Evolutionary conservation across 2,329 filamentous ascomycete species (phyloP), one percentile per base, ranked within the genome.

Genomic region (Fonsecaea pugnacius): DNA sequence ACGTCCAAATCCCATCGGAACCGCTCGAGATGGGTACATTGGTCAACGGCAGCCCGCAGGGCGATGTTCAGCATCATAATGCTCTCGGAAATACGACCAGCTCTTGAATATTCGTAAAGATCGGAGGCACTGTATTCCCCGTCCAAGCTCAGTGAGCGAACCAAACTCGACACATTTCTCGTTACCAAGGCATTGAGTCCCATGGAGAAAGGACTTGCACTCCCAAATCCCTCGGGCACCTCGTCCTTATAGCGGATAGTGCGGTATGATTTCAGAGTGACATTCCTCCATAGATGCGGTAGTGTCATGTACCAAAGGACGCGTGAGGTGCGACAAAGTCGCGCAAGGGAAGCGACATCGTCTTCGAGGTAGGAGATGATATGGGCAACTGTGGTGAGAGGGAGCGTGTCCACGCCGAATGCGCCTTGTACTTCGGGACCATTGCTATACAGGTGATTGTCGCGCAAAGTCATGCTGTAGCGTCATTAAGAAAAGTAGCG

Each of bases 231-330:
- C 71, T 87, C 84, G 0, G 85, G 84, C 48, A 81, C 72, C 57
- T 85, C 84, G 69, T 84, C 65, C 65, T 81, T 77, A 72, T 86
- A 87, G 56, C 85, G 83, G 32, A 87, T 84, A 43, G 83, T 81
- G 56, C 82, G 77, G 72, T 88, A 87, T 7, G 85, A 86, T 60
- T 79, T 83, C 36, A 89, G 76, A 5, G 79, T 82, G 59, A 88
- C 80, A 36, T 77, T 75, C 72, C 81, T 79, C 74, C 88, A 89
- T 46, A 89, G 80, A 62, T 84, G 84, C 21, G 86, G 86, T 2
- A 88, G 77, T 36, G 84, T 80, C 84, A 89, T 87, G 76, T 88
- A 89, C 69, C 87, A 85, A 70, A 88, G 80, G 46, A 88, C 79
- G 14, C 85, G 81, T 66, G 84, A 87, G 58, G 85, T 86, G 63